A percentile compares a stretch with the other conserved stretches of the same genome.
phyloP scores from a whole-genome alignment of 495 filamentous ascomycete species.

The Neurospora tetrasperma region DNA sequence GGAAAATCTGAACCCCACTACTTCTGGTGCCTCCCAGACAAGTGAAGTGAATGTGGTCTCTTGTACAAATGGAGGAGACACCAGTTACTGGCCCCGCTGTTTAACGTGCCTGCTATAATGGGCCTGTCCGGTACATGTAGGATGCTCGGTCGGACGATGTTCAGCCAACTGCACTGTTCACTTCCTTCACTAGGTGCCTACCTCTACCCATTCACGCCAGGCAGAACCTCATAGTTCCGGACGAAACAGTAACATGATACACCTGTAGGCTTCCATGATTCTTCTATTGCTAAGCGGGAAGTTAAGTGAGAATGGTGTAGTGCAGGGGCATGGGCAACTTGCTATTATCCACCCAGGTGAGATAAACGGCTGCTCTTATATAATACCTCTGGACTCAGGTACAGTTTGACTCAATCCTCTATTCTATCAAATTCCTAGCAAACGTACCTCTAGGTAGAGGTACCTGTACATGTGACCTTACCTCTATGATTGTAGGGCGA shows the following conservation, averaged over 20 bases:
- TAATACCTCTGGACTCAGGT: rapidly evolving
- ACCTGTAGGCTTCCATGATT: neutral
- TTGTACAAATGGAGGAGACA: neutral
- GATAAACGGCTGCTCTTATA: neutral
- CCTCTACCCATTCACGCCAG: neutral
- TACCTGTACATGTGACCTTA: neutral
- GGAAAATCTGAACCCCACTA: neutral
- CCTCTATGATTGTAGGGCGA: too few relatives aligned
- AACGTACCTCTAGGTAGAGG: too few relatives aligned
- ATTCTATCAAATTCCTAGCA: too few relatives aligned
- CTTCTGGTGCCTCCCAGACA: neutral
- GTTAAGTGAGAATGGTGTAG: neutral
- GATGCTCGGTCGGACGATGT: neutral
- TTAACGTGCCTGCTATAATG: neutral
- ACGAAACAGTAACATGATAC: neutral
- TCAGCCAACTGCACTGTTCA: neutral
- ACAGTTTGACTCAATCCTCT: neutral
- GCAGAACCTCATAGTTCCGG: neutral
- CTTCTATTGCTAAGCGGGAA: neutral
- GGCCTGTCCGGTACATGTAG: neutral
- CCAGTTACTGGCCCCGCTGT: neutral
- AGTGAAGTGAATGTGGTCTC: neutral
- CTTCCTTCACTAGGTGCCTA: neutral
- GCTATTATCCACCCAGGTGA: neutral
- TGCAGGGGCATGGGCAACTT: neutral